Conservation (phyloP, 108 stramenopile species). For the Pseudonitzschia multiseries region DNA sequence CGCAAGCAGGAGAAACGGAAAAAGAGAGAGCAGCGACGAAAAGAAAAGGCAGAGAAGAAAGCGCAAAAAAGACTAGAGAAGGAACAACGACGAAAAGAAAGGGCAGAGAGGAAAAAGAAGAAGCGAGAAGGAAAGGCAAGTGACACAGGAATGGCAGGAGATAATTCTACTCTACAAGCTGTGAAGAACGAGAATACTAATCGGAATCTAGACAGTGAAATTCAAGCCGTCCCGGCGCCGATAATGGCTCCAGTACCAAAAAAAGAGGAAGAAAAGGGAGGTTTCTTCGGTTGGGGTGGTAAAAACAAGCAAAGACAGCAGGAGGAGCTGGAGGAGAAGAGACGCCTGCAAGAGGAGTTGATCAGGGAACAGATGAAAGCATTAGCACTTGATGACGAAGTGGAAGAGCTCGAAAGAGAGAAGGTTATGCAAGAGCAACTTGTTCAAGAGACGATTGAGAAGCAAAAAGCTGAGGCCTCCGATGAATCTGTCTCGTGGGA, state of each 20-base stretch:
- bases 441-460: slow-evolving; percentile 35
- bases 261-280: slow-evolving; percentile 16
- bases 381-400: slow-evolving; percentile 26
- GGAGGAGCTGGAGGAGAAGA: slow-evolving; percentile 27
- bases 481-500: slow-evolving; percentile 26
- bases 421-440: slow-evolving; percentile 32
- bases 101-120: neutral
- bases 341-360: slow-evolving; percentile 33
- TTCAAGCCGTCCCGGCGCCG: neutral
- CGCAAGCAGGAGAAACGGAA: neutral
- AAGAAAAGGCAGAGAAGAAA: slow-evolving; percentile 9
- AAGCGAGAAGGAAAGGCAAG: neutral
- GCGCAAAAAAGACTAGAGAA: slow-evolving; percentile 5
- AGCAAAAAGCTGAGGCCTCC: slow-evolving; percentile 20
- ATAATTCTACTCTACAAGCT: slow-evolving; percentile 1
- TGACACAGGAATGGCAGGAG: slow-evolving; percentile 9
- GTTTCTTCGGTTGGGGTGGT: slow-evolving; percentile 21
- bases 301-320: slow-evolving; percentile 22
- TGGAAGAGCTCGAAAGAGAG: slow-evolving; percentile 32
- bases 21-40: slow-evolving; percentile 15
- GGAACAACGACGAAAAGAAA: neutral
- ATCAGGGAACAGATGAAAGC: slow-evolving; percentile 38
- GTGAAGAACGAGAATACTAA: neutral
- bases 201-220: neutral
- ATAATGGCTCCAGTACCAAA: neutral